A percentile compares a stretch with the other conserved stretches of the same genome.
Conservation (phyloP, 1,284 basidiomycete genomes). For the Cryptococcus sp. region DNA sequence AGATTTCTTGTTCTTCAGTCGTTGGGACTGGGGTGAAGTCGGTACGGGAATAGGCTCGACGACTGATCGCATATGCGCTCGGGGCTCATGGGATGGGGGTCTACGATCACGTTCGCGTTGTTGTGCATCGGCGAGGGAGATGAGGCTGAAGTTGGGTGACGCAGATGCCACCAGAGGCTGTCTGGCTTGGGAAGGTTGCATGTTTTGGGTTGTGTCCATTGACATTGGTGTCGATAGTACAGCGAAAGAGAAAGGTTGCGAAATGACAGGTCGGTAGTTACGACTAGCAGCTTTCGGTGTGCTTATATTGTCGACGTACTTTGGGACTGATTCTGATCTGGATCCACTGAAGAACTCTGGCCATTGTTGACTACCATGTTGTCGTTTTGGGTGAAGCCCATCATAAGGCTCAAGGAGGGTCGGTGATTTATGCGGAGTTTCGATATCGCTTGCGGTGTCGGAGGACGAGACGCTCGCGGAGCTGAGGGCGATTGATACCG, state of each 20-base stretch:
- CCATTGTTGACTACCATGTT: background rate
- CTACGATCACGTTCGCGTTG: slow-evolving; percentile 10
- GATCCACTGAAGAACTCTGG: background rate
- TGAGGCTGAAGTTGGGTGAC: slow-evolving; percentile 20
- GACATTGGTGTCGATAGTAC: background rate
- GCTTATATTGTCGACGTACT: no score
- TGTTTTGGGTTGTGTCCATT: no score
- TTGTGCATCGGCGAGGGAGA: slow-evolving; percentile 18
- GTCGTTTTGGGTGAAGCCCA: background rate
- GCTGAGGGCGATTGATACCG: background rate
- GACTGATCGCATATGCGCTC: no score
- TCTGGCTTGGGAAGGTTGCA: background rate
- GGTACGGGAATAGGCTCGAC: background rate
- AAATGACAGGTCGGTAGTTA: background rate
- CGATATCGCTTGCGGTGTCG: background rate
- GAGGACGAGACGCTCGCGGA: background rate
- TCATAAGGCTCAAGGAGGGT: background rate
- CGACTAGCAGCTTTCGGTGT: background rate
- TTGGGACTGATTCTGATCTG: background rate
- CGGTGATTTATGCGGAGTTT: background rate
- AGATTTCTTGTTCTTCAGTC: slow-evolving; percentile 67
- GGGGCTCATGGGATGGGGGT: background rate
- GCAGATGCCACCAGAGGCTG: slow-evolving; percentile 17
- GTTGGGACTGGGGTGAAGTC: slow-evolving; percentile 6
- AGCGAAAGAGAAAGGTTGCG: background rate